Conservation (phyloP, 2,329 filamentous ascomycete species). For the Fusarium sp. region DNA sequence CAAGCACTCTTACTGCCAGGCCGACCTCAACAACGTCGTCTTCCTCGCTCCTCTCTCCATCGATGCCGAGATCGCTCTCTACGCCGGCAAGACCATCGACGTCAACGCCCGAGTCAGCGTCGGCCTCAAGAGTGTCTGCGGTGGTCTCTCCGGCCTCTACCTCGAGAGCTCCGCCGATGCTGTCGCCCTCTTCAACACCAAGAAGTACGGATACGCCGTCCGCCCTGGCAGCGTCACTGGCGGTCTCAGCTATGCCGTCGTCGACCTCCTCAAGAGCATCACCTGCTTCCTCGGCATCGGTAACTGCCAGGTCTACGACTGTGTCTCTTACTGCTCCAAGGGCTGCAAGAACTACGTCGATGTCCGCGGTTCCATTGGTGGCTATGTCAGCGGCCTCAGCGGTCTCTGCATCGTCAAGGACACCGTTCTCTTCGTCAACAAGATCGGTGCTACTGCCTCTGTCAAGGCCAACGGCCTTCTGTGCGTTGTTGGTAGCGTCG, state of each 20-base stretch:
- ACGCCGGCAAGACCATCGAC: slow-evolving; percentile 41
- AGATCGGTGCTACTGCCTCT: slow-evolving; percentile 42
- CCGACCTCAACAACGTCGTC: slow-evolving; percentile 47
- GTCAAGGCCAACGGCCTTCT: slow-evolving; percentile 48
- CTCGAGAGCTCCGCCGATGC: slow-evolving; percentile 48
- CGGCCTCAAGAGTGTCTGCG: slow-evolving; percentile 48
- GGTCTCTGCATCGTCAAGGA: slow-evolving; percentile 51
- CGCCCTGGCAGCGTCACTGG: slow-evolving; percentile 43
- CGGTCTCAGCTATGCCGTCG: slow-evolving; percentile 41
- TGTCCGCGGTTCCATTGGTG: slow-evolving; percentile 46
- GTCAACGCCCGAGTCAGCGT: slow-evolving; percentile 45
- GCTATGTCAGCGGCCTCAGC: slow-evolving; percentile 44
- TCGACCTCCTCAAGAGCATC: slow-evolving; percentile 40
- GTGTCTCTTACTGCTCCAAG: slow-evolving; percentile 53
- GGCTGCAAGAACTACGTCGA: slow-evolving; percentile 55
- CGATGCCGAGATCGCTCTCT: slow-evolving; percentile 45
- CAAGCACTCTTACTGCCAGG: slow-evolving; percentile 52
- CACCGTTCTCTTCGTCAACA: slow-evolving; percentile 45
- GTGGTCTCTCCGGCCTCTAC: slow-evolving; percentile 50
- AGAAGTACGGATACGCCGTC: slow-evolving; percentile 48
- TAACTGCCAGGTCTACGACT: slow-evolving; percentile 51
- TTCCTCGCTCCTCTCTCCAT: slow-evolving; percentile 49
- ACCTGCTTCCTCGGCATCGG: slow-evolving; percentile 49
- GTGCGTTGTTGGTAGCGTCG: slow-evolving; percentile 49
- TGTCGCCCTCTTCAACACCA: slow-evolving; percentile 53